phyloP scores from a whole-genome alignment of 208 protist species.

The Leishmania major region DNA sequence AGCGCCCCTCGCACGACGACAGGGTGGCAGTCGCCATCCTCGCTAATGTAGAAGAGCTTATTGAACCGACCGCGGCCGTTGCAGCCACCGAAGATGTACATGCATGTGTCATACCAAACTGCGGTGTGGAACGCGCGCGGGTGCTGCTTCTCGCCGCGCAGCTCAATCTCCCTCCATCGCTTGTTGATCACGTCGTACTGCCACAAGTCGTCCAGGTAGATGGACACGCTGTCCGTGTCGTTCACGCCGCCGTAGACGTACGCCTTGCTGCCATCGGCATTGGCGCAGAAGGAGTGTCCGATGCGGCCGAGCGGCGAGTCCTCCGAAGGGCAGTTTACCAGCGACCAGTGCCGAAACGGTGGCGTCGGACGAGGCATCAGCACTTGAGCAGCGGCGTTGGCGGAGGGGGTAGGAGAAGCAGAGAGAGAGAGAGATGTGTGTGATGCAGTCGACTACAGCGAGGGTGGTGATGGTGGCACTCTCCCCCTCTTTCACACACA shows the following conservation, averaged over 20 bases:
- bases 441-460: background rate
- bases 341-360: slow-evolving; percentile 48
- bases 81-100: slow-evolving; percentile 90
- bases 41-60: slow-evolving; percentile 80
- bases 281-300: slow-evolving; percentile 84
- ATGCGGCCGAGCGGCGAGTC: slow-evolving; percentile 74
- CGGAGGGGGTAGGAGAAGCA: background rate
- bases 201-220: slow-evolving; percentile 88
- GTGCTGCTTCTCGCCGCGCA: slow-evolving; percentile 64
- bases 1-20: slow-evolving; percentile 10
- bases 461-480: background rate
- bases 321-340: slow-evolving; percentile 41
- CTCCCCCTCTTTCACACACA: background rate
- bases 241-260: slow-evolving; percentile 90
- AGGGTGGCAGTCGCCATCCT: slow-evolving; percentile 43
- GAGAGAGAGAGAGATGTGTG: background rate
- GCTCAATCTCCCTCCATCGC: slow-evolving; percentile 59
- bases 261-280: slow-evolving; percentile 64
- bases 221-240: slow-evolving; percentile 71
- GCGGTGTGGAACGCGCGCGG: slow-evolving; percentile 88
- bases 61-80: slow-evolving; percentile 87
- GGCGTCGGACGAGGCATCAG: slow-evolving; percentile 28
- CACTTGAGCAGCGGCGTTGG: background rate
- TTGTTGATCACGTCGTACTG: slow-evolving; percentile 74
- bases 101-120: slow-evolving; percentile 62